Evolutionary conservation across 1,139 yeast genomes (phyloP), one percentile per base, ranked within the genome.

Genomic region (Saccharomyces hybrid): DNA sequence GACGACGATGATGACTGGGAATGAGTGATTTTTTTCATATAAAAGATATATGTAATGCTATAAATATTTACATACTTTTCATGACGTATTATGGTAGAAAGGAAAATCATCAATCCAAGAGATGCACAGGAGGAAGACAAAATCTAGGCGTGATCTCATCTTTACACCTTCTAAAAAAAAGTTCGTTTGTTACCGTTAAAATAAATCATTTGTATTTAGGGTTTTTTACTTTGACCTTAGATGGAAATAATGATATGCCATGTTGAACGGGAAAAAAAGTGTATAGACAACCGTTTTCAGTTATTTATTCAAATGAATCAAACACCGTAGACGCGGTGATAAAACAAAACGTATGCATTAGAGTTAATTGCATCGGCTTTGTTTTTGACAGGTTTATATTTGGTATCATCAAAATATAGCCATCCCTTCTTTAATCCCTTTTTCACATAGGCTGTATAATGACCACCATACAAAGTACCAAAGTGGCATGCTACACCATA

Each of bases 401-500:
- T 59, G 5, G 67, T 63, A 54, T 69, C 73, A 57, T 69, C 73
- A 55, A 66, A 69, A 51, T 63, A 64, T 44, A 59, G 59, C 72
- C 73, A 69, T 3, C 70, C 69, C 51, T 78, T 74, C 50, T 74
- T 74, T 5, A 76, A 68, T 26, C 81, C 80, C 61, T 88, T 87
- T 62, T 83, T 75, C 2, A 89, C 95, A 64, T 83, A 86, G 0
- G 96, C 78, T 0, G 98, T 93, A 69, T 93, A 93, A 71, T 93
- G 99, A 0, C 99, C 98, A 2, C 96, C 89, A 49, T 85, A 81
- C 50, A 91, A 74, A 4, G 81, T 74, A 2, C 99, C 98, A 59
- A 76, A 80, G 70, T 93, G 99, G 62, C 88, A 87, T n/a, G 91
- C 93, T 32, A 91, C 96, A 0, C 87, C 96, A 62, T 84, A 88